phyloP scores from a whole-genome alignment of 73 alveolate genomes.

The Paramecium sonneborni region DNA sequence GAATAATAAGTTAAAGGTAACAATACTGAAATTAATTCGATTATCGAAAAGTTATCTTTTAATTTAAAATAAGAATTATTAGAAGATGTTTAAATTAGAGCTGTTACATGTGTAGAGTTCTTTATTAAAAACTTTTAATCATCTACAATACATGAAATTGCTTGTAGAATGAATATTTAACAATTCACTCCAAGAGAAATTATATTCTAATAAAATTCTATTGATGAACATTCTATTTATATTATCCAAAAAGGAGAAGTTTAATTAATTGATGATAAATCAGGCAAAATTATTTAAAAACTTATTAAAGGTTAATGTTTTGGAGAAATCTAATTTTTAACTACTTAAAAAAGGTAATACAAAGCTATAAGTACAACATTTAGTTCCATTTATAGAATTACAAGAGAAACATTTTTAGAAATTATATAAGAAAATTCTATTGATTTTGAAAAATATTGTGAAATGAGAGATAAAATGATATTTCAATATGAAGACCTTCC shows the following conservation, averaged over 20 bases:
- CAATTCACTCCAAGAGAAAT: not conserved
- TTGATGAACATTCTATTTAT: not conserved
- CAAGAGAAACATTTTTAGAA: not conserved
- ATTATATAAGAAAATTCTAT: not conserved
- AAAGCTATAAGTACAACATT: not conserved
- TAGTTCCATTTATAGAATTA: not conserved
- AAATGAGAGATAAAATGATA: not conserved
- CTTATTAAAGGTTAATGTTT: not conserved
- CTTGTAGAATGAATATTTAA: not conserved
- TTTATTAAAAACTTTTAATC: not conserved
- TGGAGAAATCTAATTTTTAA: constrained; percentile 39
- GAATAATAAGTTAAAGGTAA: not conserved
- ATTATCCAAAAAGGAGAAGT: constrained; percentile 7
- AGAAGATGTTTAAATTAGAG: not conserved
- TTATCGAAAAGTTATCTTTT: not conserved
- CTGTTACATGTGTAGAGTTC: not conserved
- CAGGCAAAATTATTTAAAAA: constrained; percentile 7
- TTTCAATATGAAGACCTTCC: not conserved
- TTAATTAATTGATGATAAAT: not conserved
- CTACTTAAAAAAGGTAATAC: not conserved
- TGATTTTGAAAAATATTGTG: constrained; percentile 9
- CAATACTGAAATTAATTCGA: not conserved
- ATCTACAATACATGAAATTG: not conserved
- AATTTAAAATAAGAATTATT: constrained; percentile 15
- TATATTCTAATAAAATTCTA: not conserved